Percentiles rank a stretch among this genome's conserved stretches.
Evolutionary conservation across 1,284 basidiomycete genomes (phyloP).

Genomic region (Vanrija pseudolonga): DNA sequence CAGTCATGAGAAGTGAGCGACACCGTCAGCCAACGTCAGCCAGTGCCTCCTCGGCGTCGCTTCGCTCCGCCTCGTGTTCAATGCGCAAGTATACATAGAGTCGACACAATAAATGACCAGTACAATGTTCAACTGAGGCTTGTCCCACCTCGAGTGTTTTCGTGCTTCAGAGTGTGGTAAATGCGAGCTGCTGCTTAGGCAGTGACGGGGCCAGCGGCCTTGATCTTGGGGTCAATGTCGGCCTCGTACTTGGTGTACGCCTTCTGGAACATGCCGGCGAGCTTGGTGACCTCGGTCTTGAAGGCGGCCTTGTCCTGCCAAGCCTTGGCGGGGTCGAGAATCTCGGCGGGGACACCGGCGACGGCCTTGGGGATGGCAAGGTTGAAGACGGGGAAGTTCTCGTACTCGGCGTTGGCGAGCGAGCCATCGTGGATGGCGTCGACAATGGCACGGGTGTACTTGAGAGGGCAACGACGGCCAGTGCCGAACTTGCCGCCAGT

Average conservation of each 20-base stretch:
- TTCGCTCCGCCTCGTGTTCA: neutral
- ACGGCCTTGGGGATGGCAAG: constrained; percentile 75
- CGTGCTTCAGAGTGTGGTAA: constrained; percentile 4
- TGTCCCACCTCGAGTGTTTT: neutral
- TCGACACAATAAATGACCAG: neutral
- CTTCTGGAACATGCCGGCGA: constrained; percentile 87
- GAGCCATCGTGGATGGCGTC: constrained; percentile 94
- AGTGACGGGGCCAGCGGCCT: constrained; percentile 65
- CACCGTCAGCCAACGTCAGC: no score
- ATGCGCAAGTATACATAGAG: neutral
- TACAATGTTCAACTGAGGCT: constrained; percentile 1
- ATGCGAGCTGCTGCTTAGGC: neutral
- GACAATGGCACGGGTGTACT: constrained; percentile 92
- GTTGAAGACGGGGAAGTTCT: constrained; percentile 74
- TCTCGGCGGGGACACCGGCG: constrained; percentile 78
- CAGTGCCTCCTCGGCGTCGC: no score
- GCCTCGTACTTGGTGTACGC: constrained; percentile 85
- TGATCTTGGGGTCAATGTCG: constrained; percentile 73
- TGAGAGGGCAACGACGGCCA: constrained; percentile 89
- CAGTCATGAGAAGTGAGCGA: no score
- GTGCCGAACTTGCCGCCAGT: constrained; percentile 88
- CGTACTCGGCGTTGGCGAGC: constrained; percentile 79
- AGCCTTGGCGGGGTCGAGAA: constrained; percentile 78
- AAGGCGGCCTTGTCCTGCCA: constrained; percentile 86
- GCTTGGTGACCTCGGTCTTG: constrained; percentile 74